Conservation (phyloP, 805 yeast species). For the Maudiozyma pseudohumilis region DNA sequence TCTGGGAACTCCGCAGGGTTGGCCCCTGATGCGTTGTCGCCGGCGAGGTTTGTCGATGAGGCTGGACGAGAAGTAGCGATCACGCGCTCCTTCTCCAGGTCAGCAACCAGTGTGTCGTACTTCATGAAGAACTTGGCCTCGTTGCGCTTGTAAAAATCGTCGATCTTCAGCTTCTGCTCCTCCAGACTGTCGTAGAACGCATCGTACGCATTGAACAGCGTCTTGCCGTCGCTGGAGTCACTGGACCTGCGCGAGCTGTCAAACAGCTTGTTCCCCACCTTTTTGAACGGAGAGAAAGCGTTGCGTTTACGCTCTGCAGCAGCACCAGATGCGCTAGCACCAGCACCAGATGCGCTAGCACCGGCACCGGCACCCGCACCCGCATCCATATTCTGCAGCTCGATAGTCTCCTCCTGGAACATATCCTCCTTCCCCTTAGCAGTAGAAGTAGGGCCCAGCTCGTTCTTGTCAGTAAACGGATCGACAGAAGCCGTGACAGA, state of each 20-base stretch:
- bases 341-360: neutral
- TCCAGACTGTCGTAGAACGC: slow-evolving; percentile 39
- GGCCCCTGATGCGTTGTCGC: neutral
- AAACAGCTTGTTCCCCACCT: slow-evolving; percentile 13
- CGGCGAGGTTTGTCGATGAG: neutral
- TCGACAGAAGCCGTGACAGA: neutral
- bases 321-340: neutral
- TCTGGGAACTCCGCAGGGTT: neutral
- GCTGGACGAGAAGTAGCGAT: neutral
- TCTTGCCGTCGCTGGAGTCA: slow-evolving; percentile 20
- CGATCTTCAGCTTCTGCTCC: slow-evolving; percentile 43
- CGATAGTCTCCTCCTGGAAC: slow-evolving; percentile 16
- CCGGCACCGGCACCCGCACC: too few relatives aligned
- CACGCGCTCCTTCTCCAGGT: slow-evolving; percentile 34
- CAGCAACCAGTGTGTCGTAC: slow-evolving; percentile 38
- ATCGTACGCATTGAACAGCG: slow-evolving; percentile 30
- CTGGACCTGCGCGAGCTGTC: slow-evolving; percentile 9
- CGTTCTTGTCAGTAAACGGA: neutral
- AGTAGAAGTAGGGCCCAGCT: neutral
- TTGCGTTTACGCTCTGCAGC: neutral
- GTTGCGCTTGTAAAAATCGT: slow-evolving; percentile 39
- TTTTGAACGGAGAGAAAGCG: slow-evolving; percentile 5
- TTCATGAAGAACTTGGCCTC: slow-evolving; percentile 39
- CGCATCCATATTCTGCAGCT: slow-evolving; percentile 15
- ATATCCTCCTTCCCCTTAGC: slow-evolving; percentile 1